Percentiles rank a stretch among this genome's conserved stretches.
Conservation (phyloP, 768 basidiomycete species). For the Crepidotus variabilis region DNA sequence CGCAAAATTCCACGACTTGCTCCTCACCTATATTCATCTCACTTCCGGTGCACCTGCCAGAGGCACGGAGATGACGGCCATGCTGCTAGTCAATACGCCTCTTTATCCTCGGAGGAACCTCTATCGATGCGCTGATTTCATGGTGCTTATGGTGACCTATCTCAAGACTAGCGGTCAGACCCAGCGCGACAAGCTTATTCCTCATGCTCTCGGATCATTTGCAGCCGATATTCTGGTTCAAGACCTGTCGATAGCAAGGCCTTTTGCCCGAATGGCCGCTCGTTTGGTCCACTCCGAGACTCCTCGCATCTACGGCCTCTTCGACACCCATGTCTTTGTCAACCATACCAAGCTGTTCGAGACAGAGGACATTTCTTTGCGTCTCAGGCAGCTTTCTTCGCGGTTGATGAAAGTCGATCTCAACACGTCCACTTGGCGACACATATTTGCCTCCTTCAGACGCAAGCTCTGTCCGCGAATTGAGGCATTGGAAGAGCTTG, state of each 20-base stretch:
- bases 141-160: conserved; percentile 13
- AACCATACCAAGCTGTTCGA: neutral
- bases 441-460: neutral
- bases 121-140: conserved; percentile 12
- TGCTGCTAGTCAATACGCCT: conserved; percentile 8
- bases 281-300: neutral
- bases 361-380: neutral
- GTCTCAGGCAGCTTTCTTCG: neutral
- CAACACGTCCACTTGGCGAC: neutral
- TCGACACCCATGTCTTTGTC: neutral
- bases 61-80: conserved; percentile 11
- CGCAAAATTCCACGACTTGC: conserved; percentile 3
- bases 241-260: conserved; percentile 16
- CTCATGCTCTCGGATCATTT: conserved; percentile 20
- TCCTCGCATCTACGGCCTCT: neutral
- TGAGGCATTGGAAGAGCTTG: too few species aligned
- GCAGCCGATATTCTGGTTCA: conserved; percentile 22
- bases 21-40: conserved; percentile 4
- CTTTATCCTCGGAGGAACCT: conserved; percentile 6
- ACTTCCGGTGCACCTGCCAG: conserved; percentile 14
- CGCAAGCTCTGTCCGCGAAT: neutral
- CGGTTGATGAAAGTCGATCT: neutral
- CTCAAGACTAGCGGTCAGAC: conserved; percentile 12
- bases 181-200: conserved; percentile 22
- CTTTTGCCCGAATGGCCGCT: conserved; percentile 9